These are phyloP conservation scores for Chrysoporthe puriensis DNA, from an alignment of 2,329 filamentous ascomycete genomes.

Conservation along the genomic window DNA sequence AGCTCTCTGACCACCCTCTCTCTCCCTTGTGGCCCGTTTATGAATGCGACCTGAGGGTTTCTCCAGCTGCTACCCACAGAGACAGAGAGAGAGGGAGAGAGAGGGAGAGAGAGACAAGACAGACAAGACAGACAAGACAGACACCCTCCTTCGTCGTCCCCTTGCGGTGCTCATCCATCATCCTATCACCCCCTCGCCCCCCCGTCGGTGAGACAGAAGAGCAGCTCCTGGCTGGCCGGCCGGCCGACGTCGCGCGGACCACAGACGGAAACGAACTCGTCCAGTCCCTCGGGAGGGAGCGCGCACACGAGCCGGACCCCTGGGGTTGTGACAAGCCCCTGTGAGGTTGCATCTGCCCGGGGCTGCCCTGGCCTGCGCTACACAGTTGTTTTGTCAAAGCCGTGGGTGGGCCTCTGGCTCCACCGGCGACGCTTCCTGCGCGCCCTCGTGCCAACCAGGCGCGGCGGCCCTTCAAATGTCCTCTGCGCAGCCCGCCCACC, in stretches of 20 bases:
- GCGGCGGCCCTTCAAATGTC: not conserved
- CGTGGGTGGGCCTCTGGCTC: not conserved
- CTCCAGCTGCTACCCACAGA: not conserved
- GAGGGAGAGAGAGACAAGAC: too few relatives aligned
- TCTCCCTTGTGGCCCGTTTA: not conserved
- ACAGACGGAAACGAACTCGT: not conserved
- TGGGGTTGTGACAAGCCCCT: not conserved
- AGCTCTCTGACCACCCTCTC: too few relatives aligned
- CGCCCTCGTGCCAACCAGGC: not conserved
- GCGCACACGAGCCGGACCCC: not conserved
- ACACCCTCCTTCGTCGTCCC: not conserved
- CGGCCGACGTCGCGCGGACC: not conserved
- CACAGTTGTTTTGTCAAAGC: constrained; percentile 1
- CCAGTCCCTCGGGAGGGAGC: constrained; percentile 4
- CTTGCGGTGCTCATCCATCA: not conserved
- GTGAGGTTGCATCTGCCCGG: constrained; percentile 1
- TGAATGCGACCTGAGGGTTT: not conserved
- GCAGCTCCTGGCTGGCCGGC: too few relatives aligned
- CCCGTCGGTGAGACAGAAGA: not conserved
- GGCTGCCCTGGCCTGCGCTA: not conserved
- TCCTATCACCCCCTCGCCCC: not conserved
- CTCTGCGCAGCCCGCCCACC: constrained; percentile 10
- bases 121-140: not conserved
- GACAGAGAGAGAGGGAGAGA: too few relatives aligned
- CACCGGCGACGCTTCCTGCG: not conserved